Conservation (phyloP, 352 stramenopile genomes). For the Aphanomyces invadans region DNA sequence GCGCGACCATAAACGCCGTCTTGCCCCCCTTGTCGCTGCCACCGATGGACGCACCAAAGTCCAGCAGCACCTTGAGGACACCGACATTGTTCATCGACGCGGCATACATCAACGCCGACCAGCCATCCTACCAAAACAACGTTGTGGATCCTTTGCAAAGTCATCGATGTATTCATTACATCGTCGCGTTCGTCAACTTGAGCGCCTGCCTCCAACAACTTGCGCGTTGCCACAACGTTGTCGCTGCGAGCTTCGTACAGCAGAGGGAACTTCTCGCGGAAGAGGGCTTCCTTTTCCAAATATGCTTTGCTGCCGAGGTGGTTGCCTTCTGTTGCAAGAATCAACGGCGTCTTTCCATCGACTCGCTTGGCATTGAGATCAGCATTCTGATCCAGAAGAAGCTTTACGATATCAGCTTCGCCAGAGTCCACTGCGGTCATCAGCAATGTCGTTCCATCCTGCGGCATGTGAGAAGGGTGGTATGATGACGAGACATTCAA, state of each 20-base stretch:
- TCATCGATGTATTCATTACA: not conserved
- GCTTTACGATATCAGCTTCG: conserved; percentile 19
- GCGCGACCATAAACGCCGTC: conserved; percentile 23
- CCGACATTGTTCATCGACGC: conserved; percentile 12
- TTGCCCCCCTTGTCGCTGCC: conserved; percentile 23
- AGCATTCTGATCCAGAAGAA: conserved; percentile 18
- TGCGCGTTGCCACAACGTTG: conserved; percentile 3
- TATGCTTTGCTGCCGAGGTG: not conserved
- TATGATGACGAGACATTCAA: no score
- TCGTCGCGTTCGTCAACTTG: conserved; percentile 15
- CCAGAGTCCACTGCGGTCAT: conserved; percentile 12
- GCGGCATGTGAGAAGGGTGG: not conserved
- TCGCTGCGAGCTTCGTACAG: conserved; percentile 21
- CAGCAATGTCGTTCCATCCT: conserved; percentile 19
- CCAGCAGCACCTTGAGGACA: conserved; percentile 13
- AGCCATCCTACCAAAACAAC: conserved; percentile 21
- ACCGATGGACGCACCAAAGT: conserved; percentile 12
- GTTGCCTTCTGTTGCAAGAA: not conserved
- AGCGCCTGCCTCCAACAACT: not conserved
- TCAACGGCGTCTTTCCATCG: conserved; percentile 16
- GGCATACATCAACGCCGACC: conserved; percentile 23
- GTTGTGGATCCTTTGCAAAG: no score
- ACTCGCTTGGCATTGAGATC: not conserved
- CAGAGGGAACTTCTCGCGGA: conserved; percentile 19
- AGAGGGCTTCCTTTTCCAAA: conserved; percentile 13